Evolutionary conservation across 2,329 filamentous ascomycete species (phyloP).

Genomic region (Colletotrichum viniferum): DNA sequence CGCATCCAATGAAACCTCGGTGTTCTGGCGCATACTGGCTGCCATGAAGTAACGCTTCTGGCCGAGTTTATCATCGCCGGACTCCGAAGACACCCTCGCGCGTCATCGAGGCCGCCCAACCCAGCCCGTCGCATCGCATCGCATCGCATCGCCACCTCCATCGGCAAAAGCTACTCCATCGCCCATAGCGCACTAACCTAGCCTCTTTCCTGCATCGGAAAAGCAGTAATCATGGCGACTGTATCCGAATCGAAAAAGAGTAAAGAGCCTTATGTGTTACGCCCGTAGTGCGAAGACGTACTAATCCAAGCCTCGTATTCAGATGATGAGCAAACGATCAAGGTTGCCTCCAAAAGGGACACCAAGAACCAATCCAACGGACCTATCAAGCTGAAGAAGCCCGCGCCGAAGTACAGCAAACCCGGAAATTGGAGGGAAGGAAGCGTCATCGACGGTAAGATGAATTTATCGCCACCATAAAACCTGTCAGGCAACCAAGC

Average conservation of each 20-base stretch:
- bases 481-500: not conserved
- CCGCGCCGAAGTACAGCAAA: constrained; percentile 65
- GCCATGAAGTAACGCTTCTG: constrained; percentile 9
- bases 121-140: not conserved
- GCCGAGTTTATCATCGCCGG: not conserved
- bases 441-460: constrained; percentile 64
- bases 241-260: constrained; percentile 21
- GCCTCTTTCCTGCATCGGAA: not conserved
- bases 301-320: constrained; percentile 1
- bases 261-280: not conserved
- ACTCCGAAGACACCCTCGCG: not conserved
- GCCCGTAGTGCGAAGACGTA: not conserved
- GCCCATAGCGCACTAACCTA: not conserved
- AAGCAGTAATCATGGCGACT: constrained; percentile 10
- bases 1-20: not conserved
- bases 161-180: not conserved
- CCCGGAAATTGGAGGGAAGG: constrained; percentile 75
- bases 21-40: not conserved
- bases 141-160: not conserved
- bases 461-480: not conserved
- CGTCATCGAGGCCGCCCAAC: not conserved
- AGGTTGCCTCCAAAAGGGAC: constrained; percentile 64
- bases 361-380: constrained; percentile 48
- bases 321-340: constrained; percentile 65
- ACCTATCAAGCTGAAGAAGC: constrained; percentile 67